These are phyloP conservation scores for Fusarium setosum DNA, from an alignment of 2,329 filamentous ascomycete species.

Conservation along the genomic window DNA sequence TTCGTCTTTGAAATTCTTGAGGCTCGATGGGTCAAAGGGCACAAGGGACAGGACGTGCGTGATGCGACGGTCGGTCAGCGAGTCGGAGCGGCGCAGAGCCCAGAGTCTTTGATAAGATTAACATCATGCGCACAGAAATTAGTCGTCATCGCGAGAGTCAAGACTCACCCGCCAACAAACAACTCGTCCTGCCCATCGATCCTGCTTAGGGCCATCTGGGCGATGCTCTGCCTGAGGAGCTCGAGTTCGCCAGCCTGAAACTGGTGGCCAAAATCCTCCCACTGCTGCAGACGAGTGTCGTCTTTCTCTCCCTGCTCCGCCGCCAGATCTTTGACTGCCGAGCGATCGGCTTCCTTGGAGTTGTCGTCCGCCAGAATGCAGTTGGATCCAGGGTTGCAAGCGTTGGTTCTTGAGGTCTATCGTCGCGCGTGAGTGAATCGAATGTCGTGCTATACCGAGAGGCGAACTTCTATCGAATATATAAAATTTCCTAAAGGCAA, in stretches of 20 bases:
- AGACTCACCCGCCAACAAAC: conserved; percentile 53
- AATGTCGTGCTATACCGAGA: background rate
- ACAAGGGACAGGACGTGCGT: conserved; percentile 92
- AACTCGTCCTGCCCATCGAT: conserved; percentile 56
- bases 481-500: background rate
- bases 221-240: conserved; percentile 45
- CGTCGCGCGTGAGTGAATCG: background rate
- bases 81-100: conserved; percentile 77
- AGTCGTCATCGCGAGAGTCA: conserved; percentile 18
- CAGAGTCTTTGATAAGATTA: conserved; percentile 69
- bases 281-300: conserved; percentile 29
- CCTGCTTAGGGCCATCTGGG: conserved; percentile 55
- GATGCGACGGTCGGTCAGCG: conserved; percentile 78
- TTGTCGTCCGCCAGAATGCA: conserved; percentile 25
- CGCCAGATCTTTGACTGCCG: background rate
- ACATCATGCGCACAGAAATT: conserved; percentile 1
- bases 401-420: background rate
- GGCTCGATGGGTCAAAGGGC: conserved; percentile 58
- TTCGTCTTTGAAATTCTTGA: conserved; percentile 61
- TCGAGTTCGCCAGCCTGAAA: conserved; percentile 38
- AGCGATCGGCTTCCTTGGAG: background rate
- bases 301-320: background rate
- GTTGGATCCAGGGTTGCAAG: background rate
- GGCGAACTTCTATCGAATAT: background rate
- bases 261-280: conserved; percentile 40